A percentile compares a stretch with the other conserved stretches of the same genome.
Evolutionary conservation across 306 rosid species (phyloP).

Genomic region (Nissolia schottii): DNA sequence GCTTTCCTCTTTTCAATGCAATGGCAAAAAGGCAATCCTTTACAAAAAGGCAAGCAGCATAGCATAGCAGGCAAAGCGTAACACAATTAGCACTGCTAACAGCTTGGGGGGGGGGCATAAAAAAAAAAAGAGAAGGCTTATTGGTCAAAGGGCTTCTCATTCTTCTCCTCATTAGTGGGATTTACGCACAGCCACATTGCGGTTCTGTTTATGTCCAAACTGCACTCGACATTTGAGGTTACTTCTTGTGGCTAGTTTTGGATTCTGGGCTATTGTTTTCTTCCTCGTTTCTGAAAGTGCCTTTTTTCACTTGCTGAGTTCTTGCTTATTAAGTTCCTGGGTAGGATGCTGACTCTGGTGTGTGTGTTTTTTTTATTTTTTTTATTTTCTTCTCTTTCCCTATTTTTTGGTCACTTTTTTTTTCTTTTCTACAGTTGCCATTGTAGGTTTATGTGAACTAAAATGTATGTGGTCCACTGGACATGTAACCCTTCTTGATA

Average conservation of each 20-base stretch:
- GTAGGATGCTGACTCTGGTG: constrained; percentile 30
- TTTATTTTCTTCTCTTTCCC: background rate
- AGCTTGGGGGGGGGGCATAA: constrained; percentile 29
- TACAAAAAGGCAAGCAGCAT: constrained; percentile 46
- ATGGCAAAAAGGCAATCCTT: constrained; percentile 37
- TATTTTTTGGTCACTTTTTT: no score
- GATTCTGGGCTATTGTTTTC: constrained; percentile 24
- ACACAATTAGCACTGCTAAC: constrained; percentile 14
- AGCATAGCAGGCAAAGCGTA: constrained; percentile 9
- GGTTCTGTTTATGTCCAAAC: constrained; percentile 36
- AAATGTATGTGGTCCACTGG: constrained; percentile 16
- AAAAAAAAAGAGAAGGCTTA: constrained; percentile 36
- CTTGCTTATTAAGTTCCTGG: constrained; percentile 33
- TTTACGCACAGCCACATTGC: constrained; percentile 29
- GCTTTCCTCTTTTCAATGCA: constrained; percentile 39
- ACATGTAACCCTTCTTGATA: constrained; percentile 25
- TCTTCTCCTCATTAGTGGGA: constrained; percentile 36
- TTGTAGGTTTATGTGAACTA: background rate
- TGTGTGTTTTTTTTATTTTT: background rate
- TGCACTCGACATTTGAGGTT: constrained; percentile 34
- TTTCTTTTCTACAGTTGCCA: background rate
- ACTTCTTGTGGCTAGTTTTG: constrained; percentile 31
- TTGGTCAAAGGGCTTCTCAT: constrained; percentile 48
- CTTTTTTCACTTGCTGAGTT: constrained; percentile 15
- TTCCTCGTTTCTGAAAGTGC: constrained; percentile 21